Evolutionary conservation across 345 rosid genomes (phyloP).

Genomic region (Theobroma cacao): DNA sequence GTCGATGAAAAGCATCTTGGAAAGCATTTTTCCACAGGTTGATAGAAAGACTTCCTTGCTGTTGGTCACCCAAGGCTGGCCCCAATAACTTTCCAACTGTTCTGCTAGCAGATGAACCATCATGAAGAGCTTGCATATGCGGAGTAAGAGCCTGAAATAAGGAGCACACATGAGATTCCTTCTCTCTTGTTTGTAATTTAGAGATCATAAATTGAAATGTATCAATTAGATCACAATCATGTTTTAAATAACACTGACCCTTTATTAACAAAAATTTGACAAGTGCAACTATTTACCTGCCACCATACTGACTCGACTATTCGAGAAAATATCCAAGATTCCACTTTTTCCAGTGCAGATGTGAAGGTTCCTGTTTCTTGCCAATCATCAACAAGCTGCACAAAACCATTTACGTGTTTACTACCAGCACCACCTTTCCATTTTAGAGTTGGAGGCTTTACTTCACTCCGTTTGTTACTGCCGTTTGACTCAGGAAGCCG

Average conservation of each 20-base stretch:
- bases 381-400: constrained; percentile 71
- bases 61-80: constrained; percentile 73
- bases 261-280: not conserved
- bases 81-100: constrained; percentile 53
- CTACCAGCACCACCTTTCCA: constrained; percentile 41
- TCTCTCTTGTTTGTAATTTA: not conserved
- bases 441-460: constrained; percentile 31
- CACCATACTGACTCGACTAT: constrained; percentile 95
- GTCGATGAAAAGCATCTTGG: constrained; percentile 64
- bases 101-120: constrained; percentile 39
- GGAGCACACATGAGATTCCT: not conserved
- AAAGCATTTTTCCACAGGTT: constrained; percentile 81
- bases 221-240: not conserved
- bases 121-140: constrained; percentile 73
- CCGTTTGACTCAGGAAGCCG: constrained; percentile 48
- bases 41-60: constrained; percentile 77
- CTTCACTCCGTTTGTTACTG: constrained; percentile 41
- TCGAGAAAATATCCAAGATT: constrained; percentile 90
- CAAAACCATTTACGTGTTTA: constrained; percentile 40
- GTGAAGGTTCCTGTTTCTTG: constrained; percentile 85
- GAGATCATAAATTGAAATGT: not conserved
- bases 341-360: constrained; percentile 74
- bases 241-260: not conserved
- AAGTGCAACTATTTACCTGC: constrained; percentile 61
- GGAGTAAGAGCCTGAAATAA: constrained; percentile 76